A percentile compares a stretch with the other conserved stretches of the same genome.
These are phyloP conservation scores for Coccomyxa subellipsoidea DNA, from an alignment of 163 green algal species.

Conservation along the genomic window DNA sequence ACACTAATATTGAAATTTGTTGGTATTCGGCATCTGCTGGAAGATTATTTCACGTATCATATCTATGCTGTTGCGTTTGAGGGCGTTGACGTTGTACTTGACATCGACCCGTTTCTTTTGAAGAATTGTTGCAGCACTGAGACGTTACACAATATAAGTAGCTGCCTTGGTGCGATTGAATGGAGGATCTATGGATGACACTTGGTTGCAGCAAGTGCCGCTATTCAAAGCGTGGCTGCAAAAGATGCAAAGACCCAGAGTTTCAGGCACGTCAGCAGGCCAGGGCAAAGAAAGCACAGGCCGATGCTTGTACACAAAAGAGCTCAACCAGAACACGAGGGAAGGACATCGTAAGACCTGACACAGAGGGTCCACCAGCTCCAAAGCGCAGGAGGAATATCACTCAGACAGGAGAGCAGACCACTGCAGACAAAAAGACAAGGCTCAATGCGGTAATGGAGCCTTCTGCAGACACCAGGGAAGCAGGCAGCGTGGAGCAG, in stretches of 20 bases:
- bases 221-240: slow-evolving; percentile 13
- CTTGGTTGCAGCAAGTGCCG: slow-evolving; percentile 26
- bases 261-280: slow-evolving; percentile 6
- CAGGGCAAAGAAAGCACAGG: neutral
- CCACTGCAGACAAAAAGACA: neutral
- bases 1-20: no score
- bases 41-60: no score
- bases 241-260: slow-evolving; percentile 18
- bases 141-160: no score
- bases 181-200: neutral
- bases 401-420: neutral
- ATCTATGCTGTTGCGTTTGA: no score
- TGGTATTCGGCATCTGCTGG: no score
- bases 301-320: neutral
- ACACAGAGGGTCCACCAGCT: neutral
- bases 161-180: no score
- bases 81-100: no score
- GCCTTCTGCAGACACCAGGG: no score
- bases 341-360: neutral
- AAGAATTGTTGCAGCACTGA: no score
- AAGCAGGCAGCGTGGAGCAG: no score
- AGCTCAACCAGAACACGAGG: neutral
- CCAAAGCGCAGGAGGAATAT: neutral
- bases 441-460: neutral
- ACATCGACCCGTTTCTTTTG: no score